Conservation (phyloP, 441 rosid species). For the Melastoma candidum region DNA sequence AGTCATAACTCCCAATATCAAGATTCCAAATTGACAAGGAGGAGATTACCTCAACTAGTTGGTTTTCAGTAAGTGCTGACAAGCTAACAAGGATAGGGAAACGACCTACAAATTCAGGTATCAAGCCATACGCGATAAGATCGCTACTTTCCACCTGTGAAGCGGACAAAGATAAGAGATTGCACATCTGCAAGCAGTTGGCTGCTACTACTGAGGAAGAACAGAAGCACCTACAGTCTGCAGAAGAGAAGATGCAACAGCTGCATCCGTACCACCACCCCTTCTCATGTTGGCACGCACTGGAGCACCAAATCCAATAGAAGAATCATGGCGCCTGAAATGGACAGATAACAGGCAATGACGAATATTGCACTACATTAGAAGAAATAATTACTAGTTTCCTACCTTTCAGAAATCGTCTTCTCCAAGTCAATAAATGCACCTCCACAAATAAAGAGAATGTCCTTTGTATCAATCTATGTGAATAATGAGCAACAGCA, state of each 20-base stretch:
- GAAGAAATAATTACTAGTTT: neutral
- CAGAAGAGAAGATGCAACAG: conserved; percentile 74
- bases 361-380: no score
- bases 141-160: conserved; percentile 95
- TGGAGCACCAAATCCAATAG: conserved; percentile 96
- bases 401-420: conserved; percentile 92
- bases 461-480: conserved; percentile 97
- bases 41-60: conserved; percentile 78
- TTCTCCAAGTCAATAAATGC: conserved; percentile 93
- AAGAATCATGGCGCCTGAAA: conserved; percentile 90
- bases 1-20: no score
- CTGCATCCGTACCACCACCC: conserved; percentile 63
- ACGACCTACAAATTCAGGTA: conserved; percentile 98
- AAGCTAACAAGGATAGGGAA: conserved; percentile 95
- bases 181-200: neutral
- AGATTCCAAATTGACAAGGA: neutral
- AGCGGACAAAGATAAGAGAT: conserved; percentile 1
- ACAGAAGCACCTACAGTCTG: conserved; percentile 61
- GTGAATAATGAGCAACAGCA: conserved; percentile 4
- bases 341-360: conserved; percentile 7
- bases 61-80: conserved; percentile 83
- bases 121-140: conserved; percentile 86
- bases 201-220: neutral
- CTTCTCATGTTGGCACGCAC: conserved; percentile 95
- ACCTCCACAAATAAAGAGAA: conserved; percentile 95